Base-by-base conservation (phyloP, 225 moss, liverwort and hornwort species). In the Pseudisothecium myosuroides region DNA sequence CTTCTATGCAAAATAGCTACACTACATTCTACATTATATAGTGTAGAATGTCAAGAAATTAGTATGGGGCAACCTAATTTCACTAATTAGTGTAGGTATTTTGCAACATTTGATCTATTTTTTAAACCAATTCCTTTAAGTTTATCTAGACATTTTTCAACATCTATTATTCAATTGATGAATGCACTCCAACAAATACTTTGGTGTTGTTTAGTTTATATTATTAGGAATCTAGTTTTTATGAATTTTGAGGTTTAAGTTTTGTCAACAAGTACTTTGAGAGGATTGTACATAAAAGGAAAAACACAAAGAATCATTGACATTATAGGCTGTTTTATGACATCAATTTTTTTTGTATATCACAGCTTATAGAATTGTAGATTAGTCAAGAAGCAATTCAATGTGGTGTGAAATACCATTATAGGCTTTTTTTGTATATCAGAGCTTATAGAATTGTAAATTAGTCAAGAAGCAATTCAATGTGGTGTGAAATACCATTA, bases 311-410 rank as follows among this genome's bases (percentile, higher is more conserved):
- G 1, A 72, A 72, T 43, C 9, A 27, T 43, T 43, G 14, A 26
- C 4, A 2, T n/a, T 23, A 13, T 23, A 39, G 0, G 21, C 2
- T 37, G 0, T 3, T 69, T 1, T 16, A 9, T 1, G 1, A 26
- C 3, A 43, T 26, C 8, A 41, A 71, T 39, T 14, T 11, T 11
- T 37, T 24, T 24, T 7, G 41, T 71, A 43, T 3, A n/a, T n/a
- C n/a, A n/a, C n/a, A n/a, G n/a, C n/a, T n/a, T n/a, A n/a, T n/a
- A n/a, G n/a, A n/a, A n/a, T n/a, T n/a, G n/a, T n/a, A n/a, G n/a
- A n/a, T n/a, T n/a, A n/a, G n/a, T n/a, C n/a, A n/a, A n/a, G n/a
- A n/a, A n/a, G n/a, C n/a, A n/a, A n/a, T n/a, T n/a, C n/a, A n/a
- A n/a, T n/a, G n/a, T n/a, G n/a, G n/a, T n/a, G n/a, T n/a, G n/a